These are phyloP conservation scores for Dactylellina drechsleri DNA, from an alignment of 2,329 filamentous ascomycete genomes.

Conservation along the genomic window DNA sequence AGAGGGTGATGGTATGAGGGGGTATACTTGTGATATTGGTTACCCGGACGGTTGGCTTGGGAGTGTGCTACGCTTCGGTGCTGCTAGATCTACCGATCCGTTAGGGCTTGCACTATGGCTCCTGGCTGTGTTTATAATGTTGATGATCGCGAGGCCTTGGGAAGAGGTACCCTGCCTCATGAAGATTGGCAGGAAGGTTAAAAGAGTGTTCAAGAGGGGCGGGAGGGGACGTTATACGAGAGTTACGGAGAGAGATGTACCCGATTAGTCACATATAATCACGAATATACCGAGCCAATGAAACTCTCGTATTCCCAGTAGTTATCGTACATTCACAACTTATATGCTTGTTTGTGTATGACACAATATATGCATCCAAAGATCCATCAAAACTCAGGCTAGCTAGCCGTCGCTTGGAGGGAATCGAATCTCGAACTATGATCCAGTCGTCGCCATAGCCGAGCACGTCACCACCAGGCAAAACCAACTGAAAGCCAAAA, in stretches of 20 bases:
- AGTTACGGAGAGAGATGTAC: slow-evolving; percentile 6
- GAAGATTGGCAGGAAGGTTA: slow-evolving; percentile 21
- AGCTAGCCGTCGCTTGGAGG: no score
- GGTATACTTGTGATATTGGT: slow-evolving; percentile 36
- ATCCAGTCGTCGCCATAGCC: neutral
- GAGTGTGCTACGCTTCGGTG: slow-evolving; percentile 25
- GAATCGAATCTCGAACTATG: no score
- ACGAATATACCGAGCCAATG: neutral
- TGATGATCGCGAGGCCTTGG: slow-evolving; percentile 40
- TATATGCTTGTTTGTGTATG: no score
- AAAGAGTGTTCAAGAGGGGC: slow-evolving; percentile 22
- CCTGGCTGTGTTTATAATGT: slow-evolving; percentile 14
- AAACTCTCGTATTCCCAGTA: neutral
- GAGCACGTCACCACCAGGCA: neutral
- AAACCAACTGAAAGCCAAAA: neutral
- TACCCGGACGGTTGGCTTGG: slow-evolving; percentile 48
- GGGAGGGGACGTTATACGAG: slow-evolving; percentile 5
- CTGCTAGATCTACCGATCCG: slow-evolving; percentile 45
- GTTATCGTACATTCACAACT: neutral
- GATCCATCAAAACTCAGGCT: no score
- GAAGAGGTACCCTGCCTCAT: slow-evolving; percentile 34
- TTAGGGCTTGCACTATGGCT: slow-evolving; percentile 39
- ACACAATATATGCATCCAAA: no score
- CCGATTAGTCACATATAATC: neutral
- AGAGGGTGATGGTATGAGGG: slow-evolving; percentile 11